Evolutionary conservation across 2,329 filamentous ascomycete species (phyloP).

Genomic region (Tolypocladium nubicola): DNA sequence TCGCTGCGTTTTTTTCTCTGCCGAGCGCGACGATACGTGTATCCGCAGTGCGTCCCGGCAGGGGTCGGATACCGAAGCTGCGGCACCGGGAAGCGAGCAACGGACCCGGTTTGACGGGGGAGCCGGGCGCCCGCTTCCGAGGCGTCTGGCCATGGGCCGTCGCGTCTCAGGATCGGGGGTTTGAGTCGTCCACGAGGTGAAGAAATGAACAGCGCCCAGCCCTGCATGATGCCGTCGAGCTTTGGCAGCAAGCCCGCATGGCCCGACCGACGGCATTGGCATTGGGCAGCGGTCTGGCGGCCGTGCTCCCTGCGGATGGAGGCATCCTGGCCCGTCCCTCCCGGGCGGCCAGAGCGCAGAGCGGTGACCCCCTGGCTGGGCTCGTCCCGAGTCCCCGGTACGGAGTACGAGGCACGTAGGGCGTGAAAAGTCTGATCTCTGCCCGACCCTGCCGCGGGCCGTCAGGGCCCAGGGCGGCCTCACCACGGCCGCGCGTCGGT

Average conservation of each 20-base stretch:
- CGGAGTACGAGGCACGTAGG: too few relatives aligned
- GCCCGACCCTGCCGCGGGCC: background rate
- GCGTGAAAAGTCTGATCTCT: background rate
- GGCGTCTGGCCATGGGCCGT: background rate
- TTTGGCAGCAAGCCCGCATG: background rate
- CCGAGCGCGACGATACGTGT: background rate
- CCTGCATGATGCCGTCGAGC: background rate
- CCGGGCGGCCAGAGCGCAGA: background rate
- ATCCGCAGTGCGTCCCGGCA: background rate
- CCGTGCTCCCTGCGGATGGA: background rate
- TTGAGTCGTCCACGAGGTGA: background rate
- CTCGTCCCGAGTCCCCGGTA: background rate
- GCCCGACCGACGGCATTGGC: background rate
- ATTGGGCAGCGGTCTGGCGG: background rate
- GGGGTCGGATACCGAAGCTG: slow-evolving; percentile 1
- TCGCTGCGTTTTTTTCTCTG: background rate
- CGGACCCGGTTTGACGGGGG: background rate
- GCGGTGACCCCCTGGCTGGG: background rate
- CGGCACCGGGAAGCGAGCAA: background rate
- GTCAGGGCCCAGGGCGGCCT: background rate
- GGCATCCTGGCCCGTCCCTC: background rate
- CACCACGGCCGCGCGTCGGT: background rate
- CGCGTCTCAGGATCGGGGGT: background rate
- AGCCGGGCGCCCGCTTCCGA: background rate
- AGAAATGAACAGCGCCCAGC: background rate